A percentile compares a stretch with the other conserved stretches of the same genome.
These are phyloP conservation scores for Dioscorea zingiberensis DNA, from an alignment of 106 monocot genomes.

Conservation along the genomic window DNA sequence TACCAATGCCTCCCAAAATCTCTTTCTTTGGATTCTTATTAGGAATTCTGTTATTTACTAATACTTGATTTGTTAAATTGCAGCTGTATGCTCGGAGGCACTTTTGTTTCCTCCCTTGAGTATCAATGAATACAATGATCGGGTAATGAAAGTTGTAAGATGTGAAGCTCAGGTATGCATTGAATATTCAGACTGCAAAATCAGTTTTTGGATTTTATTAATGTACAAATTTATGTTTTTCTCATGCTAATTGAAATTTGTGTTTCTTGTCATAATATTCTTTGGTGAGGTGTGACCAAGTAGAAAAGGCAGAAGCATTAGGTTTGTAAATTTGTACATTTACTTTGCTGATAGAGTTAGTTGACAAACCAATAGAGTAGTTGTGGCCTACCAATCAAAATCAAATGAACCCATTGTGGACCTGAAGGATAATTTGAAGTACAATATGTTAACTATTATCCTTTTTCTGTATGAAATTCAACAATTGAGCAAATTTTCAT, in stretches of 20 bases:
- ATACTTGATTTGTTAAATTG: neutral
- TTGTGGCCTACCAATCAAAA: no score
- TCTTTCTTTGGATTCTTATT: no score
- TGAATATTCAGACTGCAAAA: neutral
- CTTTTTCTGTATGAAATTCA: neutral
- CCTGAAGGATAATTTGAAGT: no score
- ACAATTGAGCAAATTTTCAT: neutral
- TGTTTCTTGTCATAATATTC: neutral
- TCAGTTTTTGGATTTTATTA: neutral
- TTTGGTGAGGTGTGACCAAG: neutral
- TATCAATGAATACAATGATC: conserved; percentile 83
- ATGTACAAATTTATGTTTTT: neutral
- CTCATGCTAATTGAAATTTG: neutral
- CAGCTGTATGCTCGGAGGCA: conserved; percentile 96
- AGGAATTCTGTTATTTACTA: no score
- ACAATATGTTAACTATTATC: neutral
- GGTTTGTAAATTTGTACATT: no score
- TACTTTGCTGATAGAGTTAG: no score
- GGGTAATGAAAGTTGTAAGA: conserved; percentile 89
- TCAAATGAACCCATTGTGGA: no score
- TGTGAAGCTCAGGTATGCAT: conserved; percentile 94
- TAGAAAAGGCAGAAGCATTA: no score
- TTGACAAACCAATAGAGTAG: no score
- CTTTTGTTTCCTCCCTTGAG: conserved; percentile 84
- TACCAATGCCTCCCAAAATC: no score